Percentiles rank a stretch among this genome's conserved stretches.
Evolutionary conservation across 2,329 filamentous ascomycete species (phyloP).

Genomic region (Apiospora marii): DNA sequence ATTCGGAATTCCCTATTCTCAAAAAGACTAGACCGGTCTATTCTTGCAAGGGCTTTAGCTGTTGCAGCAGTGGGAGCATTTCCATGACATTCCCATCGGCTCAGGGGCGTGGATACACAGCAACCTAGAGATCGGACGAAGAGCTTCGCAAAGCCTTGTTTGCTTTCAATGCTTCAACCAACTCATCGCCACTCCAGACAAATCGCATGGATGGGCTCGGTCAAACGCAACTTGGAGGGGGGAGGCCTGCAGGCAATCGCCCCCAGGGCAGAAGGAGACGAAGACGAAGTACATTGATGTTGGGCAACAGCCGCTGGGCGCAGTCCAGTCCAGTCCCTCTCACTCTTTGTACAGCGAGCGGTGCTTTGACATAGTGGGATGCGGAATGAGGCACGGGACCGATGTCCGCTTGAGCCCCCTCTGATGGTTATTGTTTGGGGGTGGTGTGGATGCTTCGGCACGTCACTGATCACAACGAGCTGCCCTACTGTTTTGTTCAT

Average conservation of each 20-base stretch:
- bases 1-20: no score
- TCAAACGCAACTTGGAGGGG: neutral
- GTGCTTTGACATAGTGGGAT: slow-evolving; percentile 17
- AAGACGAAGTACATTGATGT: neutral
- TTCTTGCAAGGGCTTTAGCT: neutral
- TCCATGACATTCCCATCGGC: slow-evolving; percentile 15
- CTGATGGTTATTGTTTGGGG: neutral
- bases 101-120: slow-evolving; percentile 3
- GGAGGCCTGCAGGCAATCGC: neutral
- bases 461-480: neutral
- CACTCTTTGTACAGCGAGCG: no score
- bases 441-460: neutral
- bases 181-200: neutral
- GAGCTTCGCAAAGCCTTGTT: slow-evolving; percentile 20
- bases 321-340: neutral
- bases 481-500: neutral
- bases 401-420: slow-evolving; percentile 15
- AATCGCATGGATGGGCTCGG: neutral
- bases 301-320: neutral
- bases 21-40: no score
- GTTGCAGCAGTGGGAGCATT: neutral
- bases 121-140: slow-evolving; percentile 6
- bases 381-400: neutral
- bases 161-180: slow-evolving; percentile 5
- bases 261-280: neutral